A percentile compares a stretch with the other conserved stretches of the same genome.
Conservation (phyloP, 2,329 filamentous ascomycete genomes). For the Fusarium brachygibbosum region DNA sequence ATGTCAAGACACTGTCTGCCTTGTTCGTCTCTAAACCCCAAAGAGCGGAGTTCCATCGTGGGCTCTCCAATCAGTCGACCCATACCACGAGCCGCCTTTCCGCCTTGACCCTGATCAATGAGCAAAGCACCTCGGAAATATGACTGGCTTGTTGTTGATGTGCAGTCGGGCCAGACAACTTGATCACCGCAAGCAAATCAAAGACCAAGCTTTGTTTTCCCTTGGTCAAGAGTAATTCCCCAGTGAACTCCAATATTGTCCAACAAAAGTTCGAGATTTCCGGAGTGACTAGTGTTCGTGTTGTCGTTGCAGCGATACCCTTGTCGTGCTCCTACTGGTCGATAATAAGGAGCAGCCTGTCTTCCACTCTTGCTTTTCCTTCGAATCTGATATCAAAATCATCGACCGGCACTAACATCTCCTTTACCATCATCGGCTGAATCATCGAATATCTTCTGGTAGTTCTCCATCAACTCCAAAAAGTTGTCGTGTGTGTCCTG, state of each 20-base stretch:
- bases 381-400: slow-evolving; percentile 3
- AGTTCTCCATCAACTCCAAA: background rate
- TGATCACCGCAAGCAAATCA: background rate
- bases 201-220: slow-evolving; percentile 6
- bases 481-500: background rate
- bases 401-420: background rate
- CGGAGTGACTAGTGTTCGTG: background rate
- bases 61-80: slow-evolving; percentile 6
- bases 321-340: slow-evolving; percentile 18
- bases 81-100: background rate
- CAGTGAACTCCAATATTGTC: background rate
- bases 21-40: background rate
- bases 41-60: background rate
- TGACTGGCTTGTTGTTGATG: background rate
- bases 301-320: slow-evolving; percentile 15
- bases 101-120: background rate
- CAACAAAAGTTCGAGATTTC: background rate
- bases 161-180: background rate
- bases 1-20: background rate
- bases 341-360: background rate
- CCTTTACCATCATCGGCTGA: background rate
- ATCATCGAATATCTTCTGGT: background rate
- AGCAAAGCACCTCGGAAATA: background rate
- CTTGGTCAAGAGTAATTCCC: background rate
- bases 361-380: background rate